These are phyloP conservation scores for Davidsoniella eucalypti DNA, from an alignment of 2,329 filamentous ascomycete species.

Conservation along the genomic window DNA sequence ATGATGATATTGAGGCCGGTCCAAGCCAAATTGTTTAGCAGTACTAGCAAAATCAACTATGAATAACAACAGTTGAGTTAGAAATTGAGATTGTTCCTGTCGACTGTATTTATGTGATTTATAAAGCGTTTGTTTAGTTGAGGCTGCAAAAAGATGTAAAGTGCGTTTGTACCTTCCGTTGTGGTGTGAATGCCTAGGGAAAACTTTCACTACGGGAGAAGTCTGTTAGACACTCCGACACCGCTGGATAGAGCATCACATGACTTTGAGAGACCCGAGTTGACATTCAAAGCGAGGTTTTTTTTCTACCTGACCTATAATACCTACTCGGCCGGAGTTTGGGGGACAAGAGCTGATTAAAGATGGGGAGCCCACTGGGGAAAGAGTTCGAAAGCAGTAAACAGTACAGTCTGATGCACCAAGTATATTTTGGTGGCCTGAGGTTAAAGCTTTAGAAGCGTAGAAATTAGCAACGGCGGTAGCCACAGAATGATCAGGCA, in stretches of 20 bases:
- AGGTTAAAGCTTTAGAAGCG: no score
- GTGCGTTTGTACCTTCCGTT: constrained; percentile 8
- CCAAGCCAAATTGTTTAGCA: no score
- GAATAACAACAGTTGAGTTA: no score
- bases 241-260: constrained; percentile 5
- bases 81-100: not conserved
- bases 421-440: not conserved
- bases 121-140: not conserved
- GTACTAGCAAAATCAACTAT: no score
- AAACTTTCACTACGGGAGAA: no score
- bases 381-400: not conserved
- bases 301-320: no score
- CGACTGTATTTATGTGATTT: not conserved
- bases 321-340: no score
- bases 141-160: not conserved
- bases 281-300: no score
- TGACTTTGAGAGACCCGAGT: not conserved
- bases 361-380: not conserved
- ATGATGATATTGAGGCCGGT: not conserved
- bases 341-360: not conserved
- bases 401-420: not conserved
- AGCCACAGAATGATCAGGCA: not conserved
- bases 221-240: constrained; percentile 12
- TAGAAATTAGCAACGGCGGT: no score
- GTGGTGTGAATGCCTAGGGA: not conserved